Percentiles rank a stretch among this genome's conserved stretches.
phyloP scores from a whole-genome alignment of 805 yeast species.

The Metschnikowia anglica region DNA sequence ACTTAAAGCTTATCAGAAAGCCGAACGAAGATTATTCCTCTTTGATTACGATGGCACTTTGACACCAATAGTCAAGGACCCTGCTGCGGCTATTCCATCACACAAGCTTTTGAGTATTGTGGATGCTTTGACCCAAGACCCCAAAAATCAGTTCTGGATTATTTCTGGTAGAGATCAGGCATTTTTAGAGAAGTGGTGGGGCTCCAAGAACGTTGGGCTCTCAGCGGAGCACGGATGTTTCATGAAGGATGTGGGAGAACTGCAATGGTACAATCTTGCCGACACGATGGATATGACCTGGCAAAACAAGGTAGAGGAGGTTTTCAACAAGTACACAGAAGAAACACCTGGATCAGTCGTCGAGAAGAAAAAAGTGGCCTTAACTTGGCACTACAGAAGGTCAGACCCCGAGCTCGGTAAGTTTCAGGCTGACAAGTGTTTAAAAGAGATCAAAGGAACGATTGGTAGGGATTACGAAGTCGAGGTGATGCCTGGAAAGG shows the following conservation, averaged over 20 bases:
- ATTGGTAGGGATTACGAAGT: constrained; percentile 71
- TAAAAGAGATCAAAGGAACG: constrained; percentile 57
- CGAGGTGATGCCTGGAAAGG: constrained; percentile 96
- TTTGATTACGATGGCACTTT: constrained; percentile 98
- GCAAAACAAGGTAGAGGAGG: constrained; percentile 79
- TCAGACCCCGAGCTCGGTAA: constrained; percentile 92
- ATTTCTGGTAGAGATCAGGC: constrained; percentile 93
- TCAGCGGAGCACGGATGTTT: constrained; percentile 99
- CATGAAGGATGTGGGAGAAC: constrained; percentile 65
- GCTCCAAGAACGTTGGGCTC: constrained; percentile 68
- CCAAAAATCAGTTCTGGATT: constrained; percentile 86
- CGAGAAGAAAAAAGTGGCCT: constrained; percentile 87
- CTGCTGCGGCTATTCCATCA: constrained; percentile 97
- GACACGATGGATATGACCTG: constrained; percentile 87
- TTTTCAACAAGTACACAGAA: constrained; percentile 73
- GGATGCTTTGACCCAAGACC: constrained; percentile 64
- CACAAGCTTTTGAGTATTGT: constrained; percentile 62
- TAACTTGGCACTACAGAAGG: constrained; percentile 97
- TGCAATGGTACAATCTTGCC: constrained; percentile 81
- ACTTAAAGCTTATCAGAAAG: constrained; percentile 54
- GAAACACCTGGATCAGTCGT: constrained; percentile 87
- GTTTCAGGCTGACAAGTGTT: constrained; percentile 76
- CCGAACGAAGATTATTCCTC: constrained; percentile 72
- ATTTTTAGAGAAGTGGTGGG: constrained; percentile 87
- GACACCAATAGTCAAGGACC: constrained; percentile 94